A percentile compares a stretch with the other conserved stretches of the same genome.
Conservation (phyloP, 768 basidiomycete species). For the Lyophyllum shimeji region DNA sequence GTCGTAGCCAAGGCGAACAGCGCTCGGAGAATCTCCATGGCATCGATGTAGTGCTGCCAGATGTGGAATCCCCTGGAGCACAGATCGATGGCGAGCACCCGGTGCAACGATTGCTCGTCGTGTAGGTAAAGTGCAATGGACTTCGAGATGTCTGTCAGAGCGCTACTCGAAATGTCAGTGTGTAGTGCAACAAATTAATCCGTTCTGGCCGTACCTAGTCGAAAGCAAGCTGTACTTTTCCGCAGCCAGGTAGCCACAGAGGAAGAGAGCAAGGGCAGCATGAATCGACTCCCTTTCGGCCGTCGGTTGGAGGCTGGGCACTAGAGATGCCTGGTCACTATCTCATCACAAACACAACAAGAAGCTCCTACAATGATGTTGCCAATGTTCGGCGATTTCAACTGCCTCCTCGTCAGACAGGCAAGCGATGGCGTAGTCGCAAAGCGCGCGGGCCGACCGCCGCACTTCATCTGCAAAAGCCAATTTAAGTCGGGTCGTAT, state of each 20-base stretch:
- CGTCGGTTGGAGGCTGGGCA: constrained; percentile 61
- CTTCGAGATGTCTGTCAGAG: constrained; percentile 80
- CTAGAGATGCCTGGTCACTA: constrained; percentile 66
- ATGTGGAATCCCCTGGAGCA: constrained; percentile 89
- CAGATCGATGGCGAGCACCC: constrained; percentile 81
- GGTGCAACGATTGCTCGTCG: constrained; percentile 64
- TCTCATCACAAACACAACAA: not conserved
- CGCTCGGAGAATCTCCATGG: constrained; percentile 82
- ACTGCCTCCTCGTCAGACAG: constrained; percentile 69
- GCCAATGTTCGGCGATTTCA: constrained; percentile 20
- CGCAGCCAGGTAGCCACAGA: constrained; percentile 81
- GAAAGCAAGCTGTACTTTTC: constrained; percentile 79
- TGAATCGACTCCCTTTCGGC: constrained; percentile 55
- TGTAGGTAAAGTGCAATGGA: constrained; percentile 79
- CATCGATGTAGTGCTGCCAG: constrained; percentile 93
- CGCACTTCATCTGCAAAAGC: constrained; percentile 63
- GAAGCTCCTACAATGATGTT: not conserved
- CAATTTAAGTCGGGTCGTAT: not conserved
- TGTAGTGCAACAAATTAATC: not conserved
- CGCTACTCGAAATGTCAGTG: constrained; percentile 39
- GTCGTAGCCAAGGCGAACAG: constrained; percentile 81
- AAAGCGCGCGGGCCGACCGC: constrained; percentile 72
- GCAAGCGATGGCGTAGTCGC: constrained; percentile 70
- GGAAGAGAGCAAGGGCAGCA: constrained; percentile 71
- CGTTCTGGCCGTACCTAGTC: constrained; percentile 48